Evolutionary conservation across 2,329 filamentous ascomycete species (phyloP).

Genomic region (Gremmenia infestans): DNA sequence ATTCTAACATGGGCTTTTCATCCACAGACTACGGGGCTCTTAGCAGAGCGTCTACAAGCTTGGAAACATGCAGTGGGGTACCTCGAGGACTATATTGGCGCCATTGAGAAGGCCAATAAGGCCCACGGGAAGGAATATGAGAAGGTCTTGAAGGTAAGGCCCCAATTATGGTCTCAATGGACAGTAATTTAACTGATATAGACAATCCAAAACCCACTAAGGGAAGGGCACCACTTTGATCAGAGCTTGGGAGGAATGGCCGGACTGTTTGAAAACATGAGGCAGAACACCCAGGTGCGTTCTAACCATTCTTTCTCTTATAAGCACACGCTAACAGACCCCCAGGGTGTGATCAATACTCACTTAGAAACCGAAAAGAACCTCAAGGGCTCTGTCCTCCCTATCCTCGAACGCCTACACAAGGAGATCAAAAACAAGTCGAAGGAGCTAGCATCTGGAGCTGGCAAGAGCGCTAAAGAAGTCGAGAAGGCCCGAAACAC

Average conservation of each 20-base stretch:
- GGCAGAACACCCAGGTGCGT: constrained; percentile 74
- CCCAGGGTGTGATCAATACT: constrained; percentile 74
- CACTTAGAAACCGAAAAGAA: constrained; percentile 89
- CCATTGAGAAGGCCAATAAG: constrained; percentile 81
- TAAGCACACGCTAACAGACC: background rate
- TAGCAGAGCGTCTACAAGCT: constrained; percentile 82
- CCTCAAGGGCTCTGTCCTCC: constrained; percentile 79
- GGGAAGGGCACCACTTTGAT: constrained; percentile 90
- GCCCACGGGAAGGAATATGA: constrained; percentile 91
- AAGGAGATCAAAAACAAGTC: constrained; percentile 95
- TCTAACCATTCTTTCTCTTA: background rate
- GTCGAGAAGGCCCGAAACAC: constrained; percentile 81
- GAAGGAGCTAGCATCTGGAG: constrained; percentile 81
- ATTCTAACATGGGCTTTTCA: constrained; percentile 5
- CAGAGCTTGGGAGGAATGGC: constrained; percentile 81
- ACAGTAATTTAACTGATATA: constrained; percentile 31
- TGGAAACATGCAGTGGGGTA: constrained; percentile 95
- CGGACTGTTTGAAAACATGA: constrained; percentile 90
- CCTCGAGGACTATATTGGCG: constrained; percentile 76
- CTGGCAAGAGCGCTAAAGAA: constrained; percentile 78
- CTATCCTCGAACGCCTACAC: constrained; percentile 84
- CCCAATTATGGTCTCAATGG: background rate
- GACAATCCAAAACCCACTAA: constrained; percentile 81
- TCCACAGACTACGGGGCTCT: constrained; percentile 67
- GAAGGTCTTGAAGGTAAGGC: constrained; percentile 74